Conservation (phyloP, 2,329 filamentous ascomycete species). For the Fusarium keratoplasticum region DNA sequence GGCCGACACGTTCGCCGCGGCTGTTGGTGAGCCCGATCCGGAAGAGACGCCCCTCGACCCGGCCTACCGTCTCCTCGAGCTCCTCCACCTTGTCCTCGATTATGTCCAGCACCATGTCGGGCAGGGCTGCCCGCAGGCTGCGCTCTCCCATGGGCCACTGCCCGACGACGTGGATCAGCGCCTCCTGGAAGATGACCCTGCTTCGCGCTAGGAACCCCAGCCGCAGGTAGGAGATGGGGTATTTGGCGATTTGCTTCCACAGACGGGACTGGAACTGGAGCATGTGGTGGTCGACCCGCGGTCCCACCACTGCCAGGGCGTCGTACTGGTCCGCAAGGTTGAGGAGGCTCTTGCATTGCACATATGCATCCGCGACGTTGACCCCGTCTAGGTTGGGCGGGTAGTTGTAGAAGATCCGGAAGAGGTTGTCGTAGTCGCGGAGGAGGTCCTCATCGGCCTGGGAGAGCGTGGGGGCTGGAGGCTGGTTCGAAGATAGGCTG, state of each 20-base stretch:
- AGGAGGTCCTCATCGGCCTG: slow-evolving; percentile 79
- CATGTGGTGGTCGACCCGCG: slow-evolving; percentile 92
- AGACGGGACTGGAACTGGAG: slow-evolving; percentile 90
- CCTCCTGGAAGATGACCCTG: slow-evolving; percentile 86
- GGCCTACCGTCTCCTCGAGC: slow-evolving; percentile 82
- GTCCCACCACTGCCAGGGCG: slow-evolving; percentile 86
- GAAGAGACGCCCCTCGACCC: slow-evolving; percentile 85
- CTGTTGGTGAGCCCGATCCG: slow-evolving; percentile 82
- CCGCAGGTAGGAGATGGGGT: slow-evolving; percentile 91
- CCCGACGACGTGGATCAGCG: slow-evolving; percentile 91
- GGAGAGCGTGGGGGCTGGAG: slow-evolving; percentile 60
- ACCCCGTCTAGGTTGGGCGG: slow-evolving; percentile 82
- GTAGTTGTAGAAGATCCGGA: slow-evolving; percentile 96
- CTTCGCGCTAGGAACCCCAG: slow-evolving; percentile 88
- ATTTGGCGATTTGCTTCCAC: slow-evolving; percentile 97
- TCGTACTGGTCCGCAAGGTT: slow-evolving; percentile 95
- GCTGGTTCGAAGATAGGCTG: slow-evolving; percentile 60
- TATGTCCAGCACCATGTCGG: slow-evolving; percentile 82
- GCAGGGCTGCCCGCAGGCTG: slow-evolving; percentile 79
- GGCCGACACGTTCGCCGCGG: slow-evolving; percentile 84
- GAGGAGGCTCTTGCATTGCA: slow-evolving; percentile 92
- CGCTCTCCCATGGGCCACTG: slow-evolving; percentile 89
- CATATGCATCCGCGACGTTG: slow-evolving; percentile 92
- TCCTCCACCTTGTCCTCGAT: slow-evolving; percentile 97
- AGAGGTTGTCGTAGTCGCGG: slow-evolving; percentile 94